These are phyloP conservation scores for Coccomyxa subellipsoidea DNA, from an alignment of 163 green algal species.

Conservation along the genomic window DNA sequence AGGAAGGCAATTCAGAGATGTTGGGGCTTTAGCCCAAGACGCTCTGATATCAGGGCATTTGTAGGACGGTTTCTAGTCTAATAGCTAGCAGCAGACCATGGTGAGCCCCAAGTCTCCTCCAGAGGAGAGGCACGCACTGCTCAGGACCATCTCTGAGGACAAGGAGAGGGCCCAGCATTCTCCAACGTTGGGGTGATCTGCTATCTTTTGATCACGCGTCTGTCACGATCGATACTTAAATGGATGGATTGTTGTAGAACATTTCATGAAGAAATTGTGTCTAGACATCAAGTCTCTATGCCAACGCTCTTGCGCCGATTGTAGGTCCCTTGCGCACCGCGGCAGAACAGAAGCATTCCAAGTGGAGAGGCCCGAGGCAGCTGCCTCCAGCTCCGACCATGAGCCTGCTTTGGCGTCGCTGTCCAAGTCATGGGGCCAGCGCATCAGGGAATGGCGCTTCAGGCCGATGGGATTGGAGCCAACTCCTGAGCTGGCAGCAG, in stretches of 20 bases:
- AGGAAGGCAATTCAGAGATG: no score
- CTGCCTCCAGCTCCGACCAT: background rate
- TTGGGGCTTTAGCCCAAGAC: no score
- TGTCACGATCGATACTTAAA: no score
- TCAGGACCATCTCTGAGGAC: background rate
- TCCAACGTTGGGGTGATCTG: background rate
- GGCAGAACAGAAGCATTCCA: background rate
- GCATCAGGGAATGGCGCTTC: background rate
- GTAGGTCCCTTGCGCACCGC: background rate
- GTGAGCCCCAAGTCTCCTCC: background rate
- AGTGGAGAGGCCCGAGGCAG: background rate
- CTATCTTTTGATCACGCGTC: background rate
- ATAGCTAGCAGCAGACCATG: background rate
- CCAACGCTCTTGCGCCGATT: background rate
- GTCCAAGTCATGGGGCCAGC: background rate
- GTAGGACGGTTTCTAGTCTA: no score
- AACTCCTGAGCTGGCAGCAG: conserved; percentile 62
- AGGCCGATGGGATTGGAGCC: conserved; percentile 17
- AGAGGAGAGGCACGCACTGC: background rate
- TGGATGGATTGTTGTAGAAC: no score
- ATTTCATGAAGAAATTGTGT: no score
- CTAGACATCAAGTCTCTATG: background rate
- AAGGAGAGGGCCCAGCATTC: background rate
- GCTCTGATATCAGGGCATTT: no score
- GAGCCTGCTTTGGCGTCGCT: background rate